Base-by-base conservation (phyloP, 768 basidiomycete genomes). In the Lactarius hengduanensis region DNA sequence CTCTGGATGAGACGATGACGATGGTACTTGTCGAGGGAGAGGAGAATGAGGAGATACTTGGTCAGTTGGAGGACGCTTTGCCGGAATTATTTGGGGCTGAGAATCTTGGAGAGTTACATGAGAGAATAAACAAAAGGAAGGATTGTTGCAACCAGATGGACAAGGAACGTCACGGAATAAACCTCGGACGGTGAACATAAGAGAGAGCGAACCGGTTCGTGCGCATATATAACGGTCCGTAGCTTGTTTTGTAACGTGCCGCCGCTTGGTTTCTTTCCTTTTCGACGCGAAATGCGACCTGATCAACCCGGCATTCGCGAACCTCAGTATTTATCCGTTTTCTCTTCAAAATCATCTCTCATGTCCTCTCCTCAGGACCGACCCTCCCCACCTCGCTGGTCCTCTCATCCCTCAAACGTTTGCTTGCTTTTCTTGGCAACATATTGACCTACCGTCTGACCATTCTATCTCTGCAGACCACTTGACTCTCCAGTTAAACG, bases 361-460 rank as follows among this genome's bases (percentile, higher is more conserved):
- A 41, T 41, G 65, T 64, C 66, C 16, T 68, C 45, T 16, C 32
- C 58, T 32, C 72, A 87, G 85, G 72, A 75, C 79, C 60, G 85
- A 88, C 73, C 81, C 80, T 57, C 75, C 75, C 30, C 87, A 87
- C 71, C 80, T 88, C 32, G 77, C 85, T 10, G 86, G 86, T 45
- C 80, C 86, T 5, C 86, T 89, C 74, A 74, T 84, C 60, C 82
- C 85, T 3, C 85, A 88, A 74, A 88, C 86, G 87, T 89, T 72
- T 66, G 81, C 76, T 41, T 50, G 57, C 41, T 40, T 45, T 38
- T n/a, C 36, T 26, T 15, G 20, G 41, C 20, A 5, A 10, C 18
- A 16, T 10, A 45, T 40, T 59, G 10, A 40, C 62, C 47, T 20
- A 0, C 15, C 15, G 0, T 26, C 50, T 65, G 38, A 38, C 61